Evolutionary conservation across 1,284 basidiomycete genomes (phyloP).

Genomic region (Ceratobasidium papillatum): DNA sequence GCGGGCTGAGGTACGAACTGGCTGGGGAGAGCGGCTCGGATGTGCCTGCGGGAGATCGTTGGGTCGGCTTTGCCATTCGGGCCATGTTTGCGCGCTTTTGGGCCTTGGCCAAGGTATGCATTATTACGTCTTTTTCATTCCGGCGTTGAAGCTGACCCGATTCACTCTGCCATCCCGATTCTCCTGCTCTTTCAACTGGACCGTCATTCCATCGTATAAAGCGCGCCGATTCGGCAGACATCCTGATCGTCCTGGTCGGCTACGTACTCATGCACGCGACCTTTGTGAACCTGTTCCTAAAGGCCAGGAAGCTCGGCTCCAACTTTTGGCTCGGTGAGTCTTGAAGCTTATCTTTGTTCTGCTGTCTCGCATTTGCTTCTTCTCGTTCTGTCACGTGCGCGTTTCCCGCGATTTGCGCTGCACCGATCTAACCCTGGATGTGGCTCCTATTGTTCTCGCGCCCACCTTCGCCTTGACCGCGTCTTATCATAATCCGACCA

Average conservation of each 20-base stretch:
- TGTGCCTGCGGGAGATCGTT: conserved; percentile 51
- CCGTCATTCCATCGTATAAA: conserved; percentile 49
- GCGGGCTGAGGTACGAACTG: conserved; percentile 53
- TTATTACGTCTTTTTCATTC: conserved; percentile 48
- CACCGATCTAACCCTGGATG: conserved; percentile 30
- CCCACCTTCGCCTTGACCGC: neutral
- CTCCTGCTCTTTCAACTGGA: neutral
- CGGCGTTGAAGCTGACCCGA: neutral
- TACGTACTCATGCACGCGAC: conserved; percentile 97
- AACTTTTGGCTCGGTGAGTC: conserved; percentile 81
- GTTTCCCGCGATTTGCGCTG: neutral
- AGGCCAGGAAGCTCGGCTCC: conserved; percentile 86
- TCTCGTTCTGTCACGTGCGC: conserved; percentile 21
- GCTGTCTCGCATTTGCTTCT: conserved; percentile 16
- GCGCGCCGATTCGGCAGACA: conserved; percentile 96
- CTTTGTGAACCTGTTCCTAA: conserved; percentile 88
- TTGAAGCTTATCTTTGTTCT: conserved; percentile 27
- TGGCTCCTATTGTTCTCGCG: conserved; percentile 29
- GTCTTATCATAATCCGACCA: neutral
- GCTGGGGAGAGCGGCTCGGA: conserved; percentile 35
- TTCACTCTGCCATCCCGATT: conserved; percentile 17
- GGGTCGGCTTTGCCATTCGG: conserved; percentile 87
- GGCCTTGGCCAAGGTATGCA: conserved; percentile 77
- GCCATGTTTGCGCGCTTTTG: conserved; percentile 85
- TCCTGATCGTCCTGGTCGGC: conserved; percentile 92